Percentiles rank a stretch among this genome's conserved stretches.
These are phyloP conservation scores for Aureobasidium sp. DNA, from an alignment of 2,329 filamentous ascomycete genomes.

Conservation along the genomic window DNA sequence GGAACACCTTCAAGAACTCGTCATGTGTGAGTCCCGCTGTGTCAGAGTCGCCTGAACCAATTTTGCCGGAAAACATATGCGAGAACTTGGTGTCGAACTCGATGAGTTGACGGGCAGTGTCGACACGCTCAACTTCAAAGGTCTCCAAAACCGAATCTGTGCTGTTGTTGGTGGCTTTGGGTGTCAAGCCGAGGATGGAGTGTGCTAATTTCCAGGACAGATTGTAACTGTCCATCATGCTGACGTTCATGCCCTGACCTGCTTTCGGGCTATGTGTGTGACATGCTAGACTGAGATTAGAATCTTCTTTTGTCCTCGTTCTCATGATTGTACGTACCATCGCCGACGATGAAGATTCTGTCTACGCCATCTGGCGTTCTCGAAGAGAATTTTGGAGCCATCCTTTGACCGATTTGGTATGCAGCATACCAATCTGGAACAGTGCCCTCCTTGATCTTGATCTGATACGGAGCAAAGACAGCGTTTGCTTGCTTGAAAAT, in stretches of 20 bases:
- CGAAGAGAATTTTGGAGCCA: constrained; percentile 30
- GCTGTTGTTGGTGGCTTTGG: constrained; percentile 8
- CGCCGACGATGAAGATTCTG: constrained; percentile 1
- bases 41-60: constrained; percentile 9
- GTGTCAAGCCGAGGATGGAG: constrained; percentile 11
- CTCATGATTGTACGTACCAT: constrained; percentile 25
- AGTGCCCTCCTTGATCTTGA: not conserved
- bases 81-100: constrained; percentile 42
- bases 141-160: constrained; percentile 36
- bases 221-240: constrained; percentile 58
- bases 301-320: rapidly evolving
- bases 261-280: constrained; percentile 52
- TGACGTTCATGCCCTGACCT: constrained; percentile 64
- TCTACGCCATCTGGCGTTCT: constrained; percentile 9
- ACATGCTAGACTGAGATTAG: not conserved
- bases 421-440: constrained; percentile 28
- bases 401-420: constrained; percentile 43
- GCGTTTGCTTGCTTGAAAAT: constrained; percentile 51
- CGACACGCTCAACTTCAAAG: constrained; percentile 45
- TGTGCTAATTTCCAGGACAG: constrained; percentile 48
- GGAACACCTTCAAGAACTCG: constrained; percentile 31
- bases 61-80: constrained; percentile 35
- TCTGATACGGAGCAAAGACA: not conserved
- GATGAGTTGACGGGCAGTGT: constrained; percentile 58
- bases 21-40: constrained; percentile 18